Evolutionary conservation across 306 rosid species (phyloP).

Genomic region (apple (Malus domestica)): ASM211411v1 NC_041789.1:27539501-27540000

Average conservation of each 20-base stretch:
- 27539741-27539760: constrained; percentile 62
- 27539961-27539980: constrained; percentile 45
- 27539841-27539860: constrained; percentile 35
- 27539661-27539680: constrained; percentile 55
- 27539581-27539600: constrained; percentile 82
- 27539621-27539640: constrained; percentile 31
- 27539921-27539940: constrained; percentile 51
- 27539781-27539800: constrained; percentile 54
- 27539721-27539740: constrained; percentile 83
- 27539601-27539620: constrained; percentile 66
- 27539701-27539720: constrained; percentile 71
- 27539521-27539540: constrained; percentile 31
- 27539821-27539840: constrained; percentile 61
- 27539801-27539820: constrained; percentile 60
- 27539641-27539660: constrained; percentile 31
- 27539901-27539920: constrained; percentile 42
- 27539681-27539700: constrained; percentile 49
- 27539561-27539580: constrained; percentile 75
- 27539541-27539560: constrained; percentile 54
- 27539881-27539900: constrained; percentile 46
- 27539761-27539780: constrained; percentile 55
- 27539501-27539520: constrained; percentile 29
- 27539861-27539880: constrained; percentile 36
- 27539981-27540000: constrained; percentile 79
- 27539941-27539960: constrained; percentile 42